Conservation (phyloP, 768 basidiomycete species). For the Rhodotorula paludigena region DNA sequence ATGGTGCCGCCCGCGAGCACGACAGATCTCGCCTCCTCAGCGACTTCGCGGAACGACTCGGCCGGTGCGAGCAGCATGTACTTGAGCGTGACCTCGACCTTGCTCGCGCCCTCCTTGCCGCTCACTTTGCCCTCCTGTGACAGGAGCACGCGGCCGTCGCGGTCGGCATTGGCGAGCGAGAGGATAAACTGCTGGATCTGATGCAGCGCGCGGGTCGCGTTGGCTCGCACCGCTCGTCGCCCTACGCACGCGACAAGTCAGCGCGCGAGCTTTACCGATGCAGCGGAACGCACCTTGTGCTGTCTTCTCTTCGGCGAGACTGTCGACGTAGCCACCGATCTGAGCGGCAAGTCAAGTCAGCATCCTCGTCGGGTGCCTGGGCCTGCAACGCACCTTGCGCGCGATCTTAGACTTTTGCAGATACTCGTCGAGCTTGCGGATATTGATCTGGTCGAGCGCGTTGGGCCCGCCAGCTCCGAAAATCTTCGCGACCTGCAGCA, state of each 20-base stretch:
- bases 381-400: conserved; percentile 49
- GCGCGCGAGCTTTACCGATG: no score
- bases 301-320: conserved; percentile 24
- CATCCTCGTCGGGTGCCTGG: background rate
- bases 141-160: conserved; percentile 50
- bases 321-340: conserved; percentile 76
- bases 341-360: conserved; percentile 50
- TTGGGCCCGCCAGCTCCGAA: conserved; percentile 64
- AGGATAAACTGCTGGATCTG: conserved; percentile 40
- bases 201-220: conserved; percentile 32
- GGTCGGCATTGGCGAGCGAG: conserved; percentile 52
- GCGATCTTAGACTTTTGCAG: conserved; percentile 73
- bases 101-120: background rate
- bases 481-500: conserved; percentile 66
- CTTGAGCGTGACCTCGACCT: conserved; percentile 57
- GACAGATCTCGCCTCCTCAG: conserved; percentile 73
- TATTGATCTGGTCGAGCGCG: conserved; percentile 56
- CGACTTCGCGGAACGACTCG: conserved; percentile 75
- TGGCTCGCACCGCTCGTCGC: conserved; percentile 25
- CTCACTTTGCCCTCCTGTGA: conserved; percentile 4
- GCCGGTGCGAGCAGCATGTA: conserved; percentile 91
- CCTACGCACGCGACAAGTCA: background rate
- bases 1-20: conserved; percentile 94
- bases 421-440: conserved; percentile 41
- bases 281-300: conserved; percentile 10